Evolutionary conservation across 495 filamentous ascomycete genomes (phyloP), one percentile per base, ranked within the genome.

Genomic region (Hypoxylon crocopeplum): DNA sequence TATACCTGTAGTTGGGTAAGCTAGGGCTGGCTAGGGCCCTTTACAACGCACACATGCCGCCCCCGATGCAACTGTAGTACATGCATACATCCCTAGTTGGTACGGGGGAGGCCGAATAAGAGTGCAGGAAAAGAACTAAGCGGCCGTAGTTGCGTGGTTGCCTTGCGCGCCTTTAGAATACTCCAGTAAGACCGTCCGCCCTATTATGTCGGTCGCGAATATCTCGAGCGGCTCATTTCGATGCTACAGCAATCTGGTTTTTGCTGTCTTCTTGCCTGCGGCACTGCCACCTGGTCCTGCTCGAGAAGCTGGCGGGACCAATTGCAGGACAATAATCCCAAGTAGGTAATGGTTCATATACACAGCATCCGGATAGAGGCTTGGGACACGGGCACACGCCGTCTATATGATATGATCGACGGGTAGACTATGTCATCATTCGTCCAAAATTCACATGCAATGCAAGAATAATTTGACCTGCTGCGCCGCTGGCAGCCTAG

Each of bases 171-270:
- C 51, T 56, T 7, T 56, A 34, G 44, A 56, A 44, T 27, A 36
- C 46, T 29, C 47, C 51, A 38, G 22, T 40, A 39, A 47, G 24
- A 13, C 27, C 13, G 40, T 56, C 16, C 59, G 59, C 59, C 59
- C 52, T 62, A 37, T 40, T 52, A 32, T 56, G 39, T 34, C 16
- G 25, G 51, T 44, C 15, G 16, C 25, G 48, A 29, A 13, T 39
- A 36, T 38, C 33, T 39, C 22, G 30, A 45, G 58, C 51, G 39
- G 59, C 51, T 62, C 52, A 47, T 56, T 36, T 24, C 27, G 48
- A 62, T 62, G 17, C 47, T n/a, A n/a, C n/a, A 42, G 48, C 41
- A 15, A 1, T 21, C 22, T 40, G 22, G 22, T 19, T 22, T 30
- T 19, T 7, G 27, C 44, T 32, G 13, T 54, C 15, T 37, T 17